phyloP scores from a whole-genome alignment of 2,329 filamentous ascomycete species.

The Xylaria sp. region DNA sequence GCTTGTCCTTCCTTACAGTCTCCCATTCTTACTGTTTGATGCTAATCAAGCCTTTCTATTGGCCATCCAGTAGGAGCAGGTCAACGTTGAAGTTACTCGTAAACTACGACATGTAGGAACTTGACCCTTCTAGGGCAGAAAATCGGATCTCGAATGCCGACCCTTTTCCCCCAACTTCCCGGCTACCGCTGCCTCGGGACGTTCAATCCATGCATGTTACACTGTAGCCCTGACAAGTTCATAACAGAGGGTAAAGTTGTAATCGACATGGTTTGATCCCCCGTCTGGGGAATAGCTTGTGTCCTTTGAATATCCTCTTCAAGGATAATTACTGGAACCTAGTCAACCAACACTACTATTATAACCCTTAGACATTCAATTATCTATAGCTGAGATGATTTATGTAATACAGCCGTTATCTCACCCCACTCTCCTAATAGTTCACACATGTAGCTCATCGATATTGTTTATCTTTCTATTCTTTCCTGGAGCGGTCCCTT shows the following conservation, averaged over 20 bases:
- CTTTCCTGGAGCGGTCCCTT: neutral
- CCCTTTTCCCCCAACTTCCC: neutral
- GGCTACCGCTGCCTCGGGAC: constrained; percentile 6
- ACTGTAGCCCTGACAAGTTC: neutral
- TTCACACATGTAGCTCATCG: neutral
- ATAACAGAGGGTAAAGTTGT: neutral
- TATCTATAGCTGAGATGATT: neutral
- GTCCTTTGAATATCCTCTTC: neutral
- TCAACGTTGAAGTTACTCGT: constrained; percentile 1
- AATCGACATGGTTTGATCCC: neutral
- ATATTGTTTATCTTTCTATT: neutral
- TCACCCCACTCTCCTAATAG: neutral
- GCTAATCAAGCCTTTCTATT: neutral
- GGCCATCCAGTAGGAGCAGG: neutral
- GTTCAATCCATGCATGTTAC: constrained; percentile 2
- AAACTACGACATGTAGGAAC: constrained; percentile 6
- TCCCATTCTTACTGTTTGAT: constrained; percentile 7
- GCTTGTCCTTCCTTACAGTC: neutral
- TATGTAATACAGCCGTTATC: neutral
- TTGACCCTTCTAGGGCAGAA: constrained; percentile 3
- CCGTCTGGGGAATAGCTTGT: too few species aligned
- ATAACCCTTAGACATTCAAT: neutral
- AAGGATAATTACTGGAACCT: neutral
- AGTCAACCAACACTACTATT: neutral
- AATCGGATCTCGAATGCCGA: constrained; percentile 3